Evolutionary conservation across 2,329 filamentous ascomycete species (phyloP).

Genomic region (Herpotrichia juniperi): DNA sequence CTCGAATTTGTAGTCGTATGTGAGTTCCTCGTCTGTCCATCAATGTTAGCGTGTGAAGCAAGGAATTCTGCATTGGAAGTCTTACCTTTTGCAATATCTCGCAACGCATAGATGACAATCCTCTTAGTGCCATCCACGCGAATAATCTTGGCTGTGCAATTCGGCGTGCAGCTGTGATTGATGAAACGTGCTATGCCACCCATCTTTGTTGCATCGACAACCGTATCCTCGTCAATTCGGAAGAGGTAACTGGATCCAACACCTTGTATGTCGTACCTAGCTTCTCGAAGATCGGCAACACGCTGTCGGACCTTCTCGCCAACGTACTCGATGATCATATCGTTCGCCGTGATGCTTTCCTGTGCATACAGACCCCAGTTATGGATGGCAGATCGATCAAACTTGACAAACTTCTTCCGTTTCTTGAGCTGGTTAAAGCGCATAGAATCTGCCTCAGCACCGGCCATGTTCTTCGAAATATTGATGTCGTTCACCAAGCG

Average conservation of each 20-base stretch:
- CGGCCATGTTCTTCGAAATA: constrained; percentile 78
- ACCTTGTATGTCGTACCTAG: constrained; percentile 90
- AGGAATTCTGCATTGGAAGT: constrained; percentile 31
- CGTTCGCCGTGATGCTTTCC: constrained; percentile 94
- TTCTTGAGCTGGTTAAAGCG: constrained; percentile 99
- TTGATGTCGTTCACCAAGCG: constrained; percentile 94
- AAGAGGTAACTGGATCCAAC: constrained; percentile 98
- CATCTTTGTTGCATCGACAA: constrained; percentile 98
- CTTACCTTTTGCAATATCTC: constrained; percentile 94
- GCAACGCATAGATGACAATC: constrained; percentile 97
- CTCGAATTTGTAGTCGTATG: constrained; percentile 99
- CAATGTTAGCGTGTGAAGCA: constrained; percentile 29
- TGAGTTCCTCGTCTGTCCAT: constrained; percentile 88
- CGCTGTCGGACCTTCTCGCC: constrained; percentile 97
- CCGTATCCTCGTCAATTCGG: constrained; percentile 95
- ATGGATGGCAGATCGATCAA: constrained; percentile 95
- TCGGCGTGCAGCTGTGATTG: constrained; percentile 97
- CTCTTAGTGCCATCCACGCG: constrained; percentile 97
- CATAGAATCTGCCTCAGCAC: constrained; percentile 83
- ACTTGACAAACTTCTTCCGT: constrained; percentile 98
- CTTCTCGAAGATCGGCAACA: constrained; percentile 94
- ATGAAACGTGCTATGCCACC: constrained; percentile 98
- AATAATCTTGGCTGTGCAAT: constrained; percentile 99
- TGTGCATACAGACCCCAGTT: constrained; percentile 98
- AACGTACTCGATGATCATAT: constrained; percentile 99